A percentile compares a stretch with the other conserved stretches of the same genome.
Conservation (phyloP, 208 protist species). For the Leishmania arabica region DNA sequence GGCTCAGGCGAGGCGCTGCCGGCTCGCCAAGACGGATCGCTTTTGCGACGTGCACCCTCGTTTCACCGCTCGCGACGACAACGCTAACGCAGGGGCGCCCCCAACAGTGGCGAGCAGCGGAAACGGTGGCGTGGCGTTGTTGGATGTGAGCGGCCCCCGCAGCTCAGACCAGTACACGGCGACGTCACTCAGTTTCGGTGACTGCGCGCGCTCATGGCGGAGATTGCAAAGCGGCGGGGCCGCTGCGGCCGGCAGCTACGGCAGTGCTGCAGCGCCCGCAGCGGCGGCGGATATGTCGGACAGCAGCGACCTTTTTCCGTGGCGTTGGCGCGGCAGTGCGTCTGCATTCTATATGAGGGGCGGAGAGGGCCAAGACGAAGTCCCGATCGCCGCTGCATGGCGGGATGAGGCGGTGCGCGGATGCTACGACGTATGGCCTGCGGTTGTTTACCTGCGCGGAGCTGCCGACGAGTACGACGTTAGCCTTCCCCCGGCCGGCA, state of each 20-base stretch:
- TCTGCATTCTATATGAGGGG: neutral
- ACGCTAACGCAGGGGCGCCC: neutral
- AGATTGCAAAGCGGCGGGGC: neutral
- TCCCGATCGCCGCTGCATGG: neutral
- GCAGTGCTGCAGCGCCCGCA: neutral
- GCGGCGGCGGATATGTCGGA: neutral
- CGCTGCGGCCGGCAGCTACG: neutral
- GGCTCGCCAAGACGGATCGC: conserved; percentile 6
- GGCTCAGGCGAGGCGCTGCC: neutral
- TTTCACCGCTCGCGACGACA: neutral
- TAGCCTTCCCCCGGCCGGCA: neutral
- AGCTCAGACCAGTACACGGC: neutral
- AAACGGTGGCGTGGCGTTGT: conserved; percentile 1
- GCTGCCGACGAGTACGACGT: neutral
- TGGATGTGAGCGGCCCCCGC: neutral
- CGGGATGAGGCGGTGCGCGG: neutral
- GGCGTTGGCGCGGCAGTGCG: neutral
- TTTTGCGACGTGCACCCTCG: neutral
- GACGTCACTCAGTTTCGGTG: neutral
- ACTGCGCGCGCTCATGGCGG: neutral
- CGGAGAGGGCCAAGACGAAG: neutral
- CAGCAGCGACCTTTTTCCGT: neutral
- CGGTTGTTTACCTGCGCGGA: neutral
- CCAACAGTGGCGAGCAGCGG: conserved; percentile 2
- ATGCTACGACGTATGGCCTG: neutral